Percentiles rank a stretch among this genome's conserved stretches.
Evolutionary conservation across 768 basidiomycete species (phyloP).

Genomic region (Epithele typhae): DNA sequence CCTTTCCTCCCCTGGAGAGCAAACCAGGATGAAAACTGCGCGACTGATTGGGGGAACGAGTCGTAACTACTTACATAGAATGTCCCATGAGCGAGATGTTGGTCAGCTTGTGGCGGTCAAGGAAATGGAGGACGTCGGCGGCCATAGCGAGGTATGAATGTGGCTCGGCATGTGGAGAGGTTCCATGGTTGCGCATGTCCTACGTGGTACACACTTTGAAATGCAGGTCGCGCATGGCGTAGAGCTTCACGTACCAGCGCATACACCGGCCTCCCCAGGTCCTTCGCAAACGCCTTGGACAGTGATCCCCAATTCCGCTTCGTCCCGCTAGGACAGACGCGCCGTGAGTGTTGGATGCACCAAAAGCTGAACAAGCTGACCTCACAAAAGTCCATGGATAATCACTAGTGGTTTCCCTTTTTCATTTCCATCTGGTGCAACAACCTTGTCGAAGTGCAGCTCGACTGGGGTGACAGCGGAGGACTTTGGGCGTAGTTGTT

Average conservation of each 20-base stretch:
- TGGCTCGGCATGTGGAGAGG: conserved; percentile 67
- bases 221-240: too few relatives aligned
- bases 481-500: not conserved
- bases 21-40: not conserved
- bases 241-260: conserved; percentile 57
- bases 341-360: too few relatives aligned
- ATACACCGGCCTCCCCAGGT: conserved; percentile 66
- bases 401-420: conserved; percentile 28
- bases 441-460: conserved; percentile 24
- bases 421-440: conserved; percentile 22
- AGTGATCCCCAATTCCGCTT: conserved; percentile 89
- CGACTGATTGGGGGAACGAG: too few relatives aligned
- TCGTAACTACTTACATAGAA: conserved; percentile 64
- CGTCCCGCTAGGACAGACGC: conserved; percentile 52
- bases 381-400: conserved; percentile 34
- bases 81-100: conserved; percentile 80
- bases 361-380: not conserved
- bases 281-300: conserved; percentile 66
- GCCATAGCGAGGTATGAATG: conserved; percentile 83
- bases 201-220: conserved; percentile 27
- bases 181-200: conserved; percentile 91
- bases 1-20: conserved; percentile 76
- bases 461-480: conserved; percentile 15
- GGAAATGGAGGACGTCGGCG: conserved; percentile 67
- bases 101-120: conserved; percentile 45